Conservation (phyloP, 1,139 yeast genomes). For the Pichia sp. region DNA sequence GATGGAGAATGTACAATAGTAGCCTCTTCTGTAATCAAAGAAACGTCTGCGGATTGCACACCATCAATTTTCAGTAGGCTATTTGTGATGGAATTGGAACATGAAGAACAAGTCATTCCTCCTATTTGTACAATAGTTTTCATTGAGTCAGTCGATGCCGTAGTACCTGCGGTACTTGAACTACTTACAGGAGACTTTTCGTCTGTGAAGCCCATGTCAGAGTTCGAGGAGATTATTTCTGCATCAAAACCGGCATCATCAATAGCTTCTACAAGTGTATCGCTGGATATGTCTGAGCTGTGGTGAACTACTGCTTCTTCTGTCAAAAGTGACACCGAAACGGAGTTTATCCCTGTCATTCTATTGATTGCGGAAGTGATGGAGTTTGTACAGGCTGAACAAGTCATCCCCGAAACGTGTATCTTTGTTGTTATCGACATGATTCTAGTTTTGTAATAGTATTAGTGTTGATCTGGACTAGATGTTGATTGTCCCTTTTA, state of each 20-base stretch:
- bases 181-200: too few relatives aligned
- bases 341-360: conserved; percentile 41
- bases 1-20: conserved; percentile 38
- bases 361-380: conserved; percentile 47
- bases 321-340: conserved; percentile 60
- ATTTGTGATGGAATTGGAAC: conserved; percentile 56
- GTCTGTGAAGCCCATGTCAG: too few relatives aligned
- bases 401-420: conserved; percentile 64
- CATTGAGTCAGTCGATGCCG: too few relatives aligned
- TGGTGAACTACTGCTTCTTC: conserved; percentile 58
- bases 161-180: too few relatives aligned
- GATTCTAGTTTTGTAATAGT: too few relatives aligned
- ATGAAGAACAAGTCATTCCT: conserved; percentile 91
- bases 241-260: conserved; percentile 72
- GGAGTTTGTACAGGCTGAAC: conserved; percentile 69
- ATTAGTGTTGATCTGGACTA: too few relatives aligned
- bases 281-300: conserved; percentile 27
- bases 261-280: conserved; percentile 36
- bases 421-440: conserved; percentile 13
- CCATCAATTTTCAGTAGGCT: conserved; percentile 45
- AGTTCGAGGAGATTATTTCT: conserved; percentile 5
- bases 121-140: conserved; percentile 18
- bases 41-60: conserved; percentile 47
- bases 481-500: too few relatives aligned
- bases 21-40: conserved; percentile 72